Conservation (phyloP, 306 rosid genomes). For the Vigna hirtella region DNA sequence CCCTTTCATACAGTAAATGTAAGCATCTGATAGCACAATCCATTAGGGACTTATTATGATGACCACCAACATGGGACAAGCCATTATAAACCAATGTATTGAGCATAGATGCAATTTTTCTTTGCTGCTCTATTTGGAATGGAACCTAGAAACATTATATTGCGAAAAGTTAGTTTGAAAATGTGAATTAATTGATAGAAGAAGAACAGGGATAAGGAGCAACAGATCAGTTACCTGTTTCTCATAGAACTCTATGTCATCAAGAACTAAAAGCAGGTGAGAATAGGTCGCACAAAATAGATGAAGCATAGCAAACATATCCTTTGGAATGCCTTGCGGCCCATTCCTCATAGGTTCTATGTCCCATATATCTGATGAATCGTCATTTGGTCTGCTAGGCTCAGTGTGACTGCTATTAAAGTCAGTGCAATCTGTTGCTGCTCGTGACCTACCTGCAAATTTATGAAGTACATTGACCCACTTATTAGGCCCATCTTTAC, state of each 20-base stretch:
- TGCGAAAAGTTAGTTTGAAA: slow-evolving; percentile 40
- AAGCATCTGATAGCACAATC: slow-evolving; percentile 94
- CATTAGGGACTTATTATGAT: slow-evolving; percentile 70
- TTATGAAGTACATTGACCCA: slow-evolving; percentile 80
- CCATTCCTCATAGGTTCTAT: slow-evolving; percentile 76
- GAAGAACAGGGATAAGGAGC: slow-evolving; percentile 18
- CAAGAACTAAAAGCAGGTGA: slow-evolving; percentile 91
- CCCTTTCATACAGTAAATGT: slow-evolving; percentile 95
- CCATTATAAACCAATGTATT: slow-evolving; percentile 95
- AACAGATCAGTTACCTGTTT: slow-evolving; percentile 68
- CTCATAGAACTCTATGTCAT: slow-evolving; percentile 97
- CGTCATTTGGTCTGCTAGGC: slow-evolving; percentile 57
- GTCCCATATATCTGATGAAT: slow-evolving; percentile 79
- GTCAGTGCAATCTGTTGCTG: slow-evolving; percentile 48
- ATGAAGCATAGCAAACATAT: slow-evolving; percentile 75
- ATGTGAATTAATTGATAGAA: slow-evolving; percentile 29
- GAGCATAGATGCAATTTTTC: slow-evolving; percentile 77
- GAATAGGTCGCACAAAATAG: slow-evolving; percentile 94
- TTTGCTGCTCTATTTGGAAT: slow-evolving; percentile 90
- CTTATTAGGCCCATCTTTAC: slow-evolving; percentile 71
- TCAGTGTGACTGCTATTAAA: slow-evolving; percentile 52
- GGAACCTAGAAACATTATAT: slow-evolving; percentile 71
- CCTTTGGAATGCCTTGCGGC: slow-evolving; percentile 81
- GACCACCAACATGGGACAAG: slow-evolving; percentile 63
- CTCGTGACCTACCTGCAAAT: slow-evolving; percentile 79